Base-by-base conservation (phyloP, 2,329 filamentous ascomycete genomes). In the Fusarium setosum region DNA sequence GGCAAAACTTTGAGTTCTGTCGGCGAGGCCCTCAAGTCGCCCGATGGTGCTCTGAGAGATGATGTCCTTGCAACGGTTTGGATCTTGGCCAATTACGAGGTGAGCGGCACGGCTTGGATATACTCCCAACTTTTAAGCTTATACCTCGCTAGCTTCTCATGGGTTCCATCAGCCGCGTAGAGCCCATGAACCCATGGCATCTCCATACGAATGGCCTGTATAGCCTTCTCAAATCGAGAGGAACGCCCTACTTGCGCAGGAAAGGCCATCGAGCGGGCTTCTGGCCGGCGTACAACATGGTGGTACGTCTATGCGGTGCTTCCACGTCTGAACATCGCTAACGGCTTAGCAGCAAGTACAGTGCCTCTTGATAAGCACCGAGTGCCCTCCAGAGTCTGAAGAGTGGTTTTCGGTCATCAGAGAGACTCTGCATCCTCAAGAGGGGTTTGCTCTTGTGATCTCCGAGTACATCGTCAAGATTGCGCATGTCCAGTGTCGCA, bases 1-100 rank as follows among this genome's bases (percentile, higher is more conserved):
- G 76, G 77, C 6, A 77, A 75, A 61, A 77, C 79, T 1, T 59
- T 81, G 40, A 72, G 67, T n/a, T 71, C 76, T 4, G 74, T 84
- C 17, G 73, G 77, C 35, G 69, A 75, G 7, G 81, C 81, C 7
- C 65, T 81, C 15, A 72, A 64, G 7, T 67, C 73, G 10, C 67
- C 72, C 5, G 61, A 65, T 7, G 74, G 75, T 6, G 63, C 73
- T 5, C 29, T 72, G 37, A 59, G 79, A 55, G 71, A 78, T 20
- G 75, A 81, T 53, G 72, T 79, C 18, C 74, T 81, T 15, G 76
- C 75, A 15, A 77, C 79, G 4, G 75, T 81, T 4, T 81, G 79
- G 79, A 73, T 81, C 31, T 66, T 81, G 18, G 63, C 76, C 37
- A 79, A 78, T 58, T 80, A 81, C 44, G 79, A 81, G 72, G 79